phyloP scores from a whole-genome alignment of 257 asterid species.

The Solanum paucissectum region DNA sequence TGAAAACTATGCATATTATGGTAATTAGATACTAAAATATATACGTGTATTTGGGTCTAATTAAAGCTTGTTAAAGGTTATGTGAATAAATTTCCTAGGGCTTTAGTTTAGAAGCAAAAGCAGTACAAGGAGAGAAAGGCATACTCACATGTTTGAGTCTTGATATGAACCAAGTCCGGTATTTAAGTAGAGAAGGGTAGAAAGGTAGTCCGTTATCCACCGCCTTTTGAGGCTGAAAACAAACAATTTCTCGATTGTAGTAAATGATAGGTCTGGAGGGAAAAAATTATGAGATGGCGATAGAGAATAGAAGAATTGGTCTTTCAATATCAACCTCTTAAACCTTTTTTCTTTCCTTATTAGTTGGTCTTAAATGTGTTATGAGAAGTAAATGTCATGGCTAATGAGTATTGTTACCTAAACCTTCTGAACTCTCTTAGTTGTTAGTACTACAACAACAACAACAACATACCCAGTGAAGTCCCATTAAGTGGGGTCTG shows the following conservation, averaged over 20 bases:
- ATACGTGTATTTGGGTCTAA: background rate
- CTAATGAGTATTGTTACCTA: background rate
- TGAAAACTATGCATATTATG: background rate
- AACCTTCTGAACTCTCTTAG: background rate
- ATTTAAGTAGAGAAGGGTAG: background rate
- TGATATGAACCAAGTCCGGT: background rate
- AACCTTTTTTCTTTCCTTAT: background rate
- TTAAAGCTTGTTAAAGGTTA: background rate
- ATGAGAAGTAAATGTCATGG: background rate
- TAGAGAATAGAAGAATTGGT: background rate
- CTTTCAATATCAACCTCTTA: background rate
- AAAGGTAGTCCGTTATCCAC: background rate
- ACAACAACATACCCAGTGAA: no score
- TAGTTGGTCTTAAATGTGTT: background rate
- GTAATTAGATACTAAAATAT: background rate
- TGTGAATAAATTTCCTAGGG: background rate
- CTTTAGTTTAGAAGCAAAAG: background rate
- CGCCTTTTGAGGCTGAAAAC: background rate
- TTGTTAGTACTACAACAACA: no score
- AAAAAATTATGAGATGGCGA: background rate
- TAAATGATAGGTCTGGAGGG: background rate
- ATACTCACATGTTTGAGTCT: background rate
- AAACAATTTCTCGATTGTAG: background rate
- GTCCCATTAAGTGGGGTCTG: no score
- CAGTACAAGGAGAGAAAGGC: background rate